Conservation (phyloP, 306 rosid species). For the Morella rubra region DNA sequence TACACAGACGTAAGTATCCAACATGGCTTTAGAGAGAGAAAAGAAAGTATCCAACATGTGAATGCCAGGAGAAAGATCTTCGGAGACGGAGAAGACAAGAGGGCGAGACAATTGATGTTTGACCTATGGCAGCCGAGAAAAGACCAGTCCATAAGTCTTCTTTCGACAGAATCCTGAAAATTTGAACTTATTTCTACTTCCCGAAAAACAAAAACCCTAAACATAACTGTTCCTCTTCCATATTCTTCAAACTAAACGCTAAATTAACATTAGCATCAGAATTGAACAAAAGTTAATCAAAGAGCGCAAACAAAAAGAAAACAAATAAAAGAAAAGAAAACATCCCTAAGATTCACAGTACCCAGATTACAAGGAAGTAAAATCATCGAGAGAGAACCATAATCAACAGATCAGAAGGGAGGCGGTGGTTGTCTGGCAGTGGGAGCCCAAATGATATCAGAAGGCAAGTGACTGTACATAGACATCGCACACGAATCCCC, state of each 20-base stretch:
- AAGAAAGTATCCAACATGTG: conserved; percentile 1
- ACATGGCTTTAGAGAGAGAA: no score
- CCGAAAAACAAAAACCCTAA: neutral
- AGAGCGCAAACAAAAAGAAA: neutral
- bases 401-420: conserved; percentile 42
- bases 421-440: conserved; percentile 62
- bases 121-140: neutral
- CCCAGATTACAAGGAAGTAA: neutral
- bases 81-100: neutral
- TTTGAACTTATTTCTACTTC: neutral
- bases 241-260: neutral
- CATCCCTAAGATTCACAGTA: conserved; percentile 18
- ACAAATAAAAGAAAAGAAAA: neutral
- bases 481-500: conserved; percentile 69
- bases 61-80: neutral
- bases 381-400: neutral
- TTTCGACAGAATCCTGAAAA: neutral
- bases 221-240: neutral
- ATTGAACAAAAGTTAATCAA: conserved; percentile 11
- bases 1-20: neutral
- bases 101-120: conserved; percentile 5
- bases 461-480: conserved; percentile 67
- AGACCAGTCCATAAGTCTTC: neutral
- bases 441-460: conserved; percentile 88
- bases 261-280: conserved; percentile 6